A percentile compares a stretch with the other conserved stretches of the same genome.
phyloP scores from a whole-genome alignment of 495 filamentous ascomycete species.

The Penicillium robsamsonii region DNA sequence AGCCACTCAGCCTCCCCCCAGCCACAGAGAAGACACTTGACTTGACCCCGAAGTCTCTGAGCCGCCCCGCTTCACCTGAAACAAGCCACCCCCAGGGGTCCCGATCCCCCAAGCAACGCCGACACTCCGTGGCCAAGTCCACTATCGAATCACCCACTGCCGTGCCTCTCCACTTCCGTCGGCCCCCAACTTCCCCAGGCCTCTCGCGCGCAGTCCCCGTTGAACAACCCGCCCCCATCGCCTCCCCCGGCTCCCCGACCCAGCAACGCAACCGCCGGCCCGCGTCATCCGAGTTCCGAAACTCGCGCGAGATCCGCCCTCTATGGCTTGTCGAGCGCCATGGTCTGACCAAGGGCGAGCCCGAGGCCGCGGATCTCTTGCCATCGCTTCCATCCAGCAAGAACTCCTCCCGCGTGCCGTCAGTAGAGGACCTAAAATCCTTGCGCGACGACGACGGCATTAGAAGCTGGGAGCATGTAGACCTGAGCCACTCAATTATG shows the following conservation, averaged over 20 bases:
- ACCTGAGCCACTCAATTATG: conserved; percentile 24
- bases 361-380: conserved; percentile 36
- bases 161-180: conserved; percentile 50
- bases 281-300: conserved; percentile 48
- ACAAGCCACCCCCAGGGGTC: conserved; percentile 15
- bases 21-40: conserved; percentile 33
- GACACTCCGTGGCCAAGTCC: conserved; percentile 33
- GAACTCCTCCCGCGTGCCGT: conserved; percentile 43
- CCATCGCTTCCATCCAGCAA: conserved; percentile 53
- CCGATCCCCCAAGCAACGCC: conserved; percentile 22
- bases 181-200: conserved; percentile 43
- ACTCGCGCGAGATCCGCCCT: conserved; percentile 48
- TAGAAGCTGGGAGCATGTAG: conserved; percentile 34
- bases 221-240: conserved; percentile 22
- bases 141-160: conserved; percentile 47
- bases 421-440: conserved; percentile 41
- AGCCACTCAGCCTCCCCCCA: conserved; percentile 41
- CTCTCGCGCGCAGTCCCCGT: conserved; percentile 35
- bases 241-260: conserved; percentile 33
- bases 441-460: conserved; percentile 31
- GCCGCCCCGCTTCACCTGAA: conserved; percentile 41
- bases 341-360: conserved; percentile 40
- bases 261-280: conserved; percentile 40
- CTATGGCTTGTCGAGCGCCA: conserved; percentile 51
- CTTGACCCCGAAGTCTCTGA: conserved; percentile 34